Percentiles rank a stretch among this genome's conserved stretches.
Conservation (phyloP, 2,329 filamentous ascomycete species). For the Alternaria tenuissima region DNA sequence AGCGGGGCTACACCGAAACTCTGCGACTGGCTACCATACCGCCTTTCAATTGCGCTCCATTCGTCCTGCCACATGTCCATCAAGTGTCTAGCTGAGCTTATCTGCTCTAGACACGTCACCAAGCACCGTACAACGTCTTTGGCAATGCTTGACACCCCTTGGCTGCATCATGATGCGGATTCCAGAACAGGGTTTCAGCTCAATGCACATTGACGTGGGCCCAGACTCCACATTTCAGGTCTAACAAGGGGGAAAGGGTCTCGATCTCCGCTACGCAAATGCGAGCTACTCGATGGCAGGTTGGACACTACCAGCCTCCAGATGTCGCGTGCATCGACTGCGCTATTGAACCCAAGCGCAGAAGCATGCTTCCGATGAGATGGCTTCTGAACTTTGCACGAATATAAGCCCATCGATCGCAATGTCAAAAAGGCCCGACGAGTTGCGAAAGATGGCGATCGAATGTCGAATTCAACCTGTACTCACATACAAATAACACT, state of each 20-base stretch:
- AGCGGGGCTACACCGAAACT: conserved; percentile 15
- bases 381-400: neutral
- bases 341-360: conserved; percentile 1
- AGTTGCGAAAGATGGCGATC: neutral
- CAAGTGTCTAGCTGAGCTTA: conserved; percentile 13
- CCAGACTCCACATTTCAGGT: conserved; percentile 10
- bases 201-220: conserved; percentile 31
- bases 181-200: conserved; percentile 22
- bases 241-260: conserved; percentile 4
- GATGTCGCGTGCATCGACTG: neutral
- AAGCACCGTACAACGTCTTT: conserved; percentile 28
- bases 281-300: neutral
- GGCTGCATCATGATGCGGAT: conserved; percentile 15
- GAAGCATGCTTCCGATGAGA: neutral
- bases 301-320: neutral
- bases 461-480: neutral
- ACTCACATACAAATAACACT: neutral
- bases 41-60: conserved; percentile 1
- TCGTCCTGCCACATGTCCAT: neutral
- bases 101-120: conserved; percentile 32
- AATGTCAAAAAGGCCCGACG: conserved; percentile 1
- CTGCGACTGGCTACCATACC: neutral
- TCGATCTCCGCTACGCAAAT: conserved; percentile 1
- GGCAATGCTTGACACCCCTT: conserved; percentile 38
- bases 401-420: neutral